phyloP scores from a whole-genome alignment of 139 green algal species.

The Picochlorum sp. region DNA sequence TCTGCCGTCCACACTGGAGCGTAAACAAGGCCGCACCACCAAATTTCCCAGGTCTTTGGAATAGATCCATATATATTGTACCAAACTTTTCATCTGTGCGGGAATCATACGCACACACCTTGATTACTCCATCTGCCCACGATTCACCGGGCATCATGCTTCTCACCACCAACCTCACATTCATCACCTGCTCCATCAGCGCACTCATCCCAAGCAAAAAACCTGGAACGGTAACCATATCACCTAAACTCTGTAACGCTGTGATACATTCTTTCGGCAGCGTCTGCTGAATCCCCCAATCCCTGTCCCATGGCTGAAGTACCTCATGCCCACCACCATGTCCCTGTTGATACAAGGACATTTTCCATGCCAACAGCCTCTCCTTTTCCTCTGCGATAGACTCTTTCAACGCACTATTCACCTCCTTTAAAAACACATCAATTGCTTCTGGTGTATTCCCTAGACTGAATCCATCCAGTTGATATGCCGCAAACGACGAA shows the following conservation, averaged over 20 bases:
- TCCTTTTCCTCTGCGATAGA: slow-evolving; percentile 28
- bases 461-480: slow-evolving; percentile 31
- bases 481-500: slow-evolving; percentile 46
- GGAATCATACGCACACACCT: slow-evolving; percentile 21
- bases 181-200: slow-evolving; percentile 46
- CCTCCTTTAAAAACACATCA: slow-evolving; percentile 41
- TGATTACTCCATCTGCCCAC: slow-evolving; percentile 54
- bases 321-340: background rate
- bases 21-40: slow-evolving; percentile 72
- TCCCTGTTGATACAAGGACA: background rate
- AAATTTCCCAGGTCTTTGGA: slow-evolving; percentile 54
- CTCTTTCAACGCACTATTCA: slow-evolving; percentile 28
- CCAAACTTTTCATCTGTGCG: slow-evolving; percentile 27
- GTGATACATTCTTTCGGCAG: background rate
- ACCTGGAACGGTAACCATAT: slow-evolving; percentile 29
- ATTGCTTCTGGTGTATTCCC: slow-evolving; percentile 42
- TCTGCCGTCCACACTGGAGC: slow-evolving; percentile 55
- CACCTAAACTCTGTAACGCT: background rate
- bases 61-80: slow-evolving; percentile 51
- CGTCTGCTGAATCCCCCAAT: slow-evolving; percentile 28
- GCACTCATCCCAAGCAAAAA: slow-evolving; percentile 40
- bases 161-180: slow-evolving; percentile 29
- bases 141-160: slow-evolving; percentile 34
- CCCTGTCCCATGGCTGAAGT: slow-evolving; percentile 47
- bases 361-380: slow-evolving; percentile 25